These are phyloP conservation scores for Primulina huaijiensis DNA, from an alignment of 257 asterid genomes.

Conservation along the genomic window DNA sequence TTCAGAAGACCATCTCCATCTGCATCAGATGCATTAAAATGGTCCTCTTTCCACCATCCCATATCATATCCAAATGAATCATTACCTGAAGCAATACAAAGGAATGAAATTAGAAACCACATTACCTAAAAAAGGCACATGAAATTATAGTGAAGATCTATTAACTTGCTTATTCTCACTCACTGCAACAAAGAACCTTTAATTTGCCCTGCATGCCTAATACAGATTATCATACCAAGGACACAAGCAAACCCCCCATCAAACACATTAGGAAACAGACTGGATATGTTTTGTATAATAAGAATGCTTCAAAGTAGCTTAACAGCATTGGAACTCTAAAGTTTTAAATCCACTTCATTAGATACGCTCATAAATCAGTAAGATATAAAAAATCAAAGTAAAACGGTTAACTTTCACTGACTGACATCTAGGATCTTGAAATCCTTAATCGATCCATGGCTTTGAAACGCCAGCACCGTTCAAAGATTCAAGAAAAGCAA, in stretches of 20 bases:
- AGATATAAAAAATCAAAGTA: slow-evolving; percentile 1
- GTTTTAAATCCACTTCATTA: slow-evolving; percentile 1
- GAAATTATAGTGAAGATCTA: neutral
- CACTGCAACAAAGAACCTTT: slow-evolving; percentile 7
- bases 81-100: slow-evolving; percentile 41
- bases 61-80: slow-evolving; percentile 65
- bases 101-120: slow-evolving; percentile 5
- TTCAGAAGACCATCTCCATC: slow-evolving; percentile 83
- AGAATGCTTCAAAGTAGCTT: neutral
- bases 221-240: slow-evolving; percentile 13
- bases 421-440: slow-evolving; percentile 7
- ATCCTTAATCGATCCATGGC: slow-evolving; percentile 4
- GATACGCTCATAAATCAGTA: neutral
- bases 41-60: slow-evolving; percentile 99
- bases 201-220: slow-evolving; percentile 4
- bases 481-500: slow-evolving; percentile 15
- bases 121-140: slow-evolving; percentile 17
- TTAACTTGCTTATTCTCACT: neutral
- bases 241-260: slow-evolving; percentile 10
- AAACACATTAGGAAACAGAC: slow-evolving; percentile 14
- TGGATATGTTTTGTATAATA: neutral
- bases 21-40: slow-evolving; percentile 88
- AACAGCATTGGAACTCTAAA: neutral
- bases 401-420: neutral
- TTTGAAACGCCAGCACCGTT: neutral